Base-by-base conservation (phyloP, 495 filamentous ascomycete genomes). In the Venustampulla echinocandica region DNA sequence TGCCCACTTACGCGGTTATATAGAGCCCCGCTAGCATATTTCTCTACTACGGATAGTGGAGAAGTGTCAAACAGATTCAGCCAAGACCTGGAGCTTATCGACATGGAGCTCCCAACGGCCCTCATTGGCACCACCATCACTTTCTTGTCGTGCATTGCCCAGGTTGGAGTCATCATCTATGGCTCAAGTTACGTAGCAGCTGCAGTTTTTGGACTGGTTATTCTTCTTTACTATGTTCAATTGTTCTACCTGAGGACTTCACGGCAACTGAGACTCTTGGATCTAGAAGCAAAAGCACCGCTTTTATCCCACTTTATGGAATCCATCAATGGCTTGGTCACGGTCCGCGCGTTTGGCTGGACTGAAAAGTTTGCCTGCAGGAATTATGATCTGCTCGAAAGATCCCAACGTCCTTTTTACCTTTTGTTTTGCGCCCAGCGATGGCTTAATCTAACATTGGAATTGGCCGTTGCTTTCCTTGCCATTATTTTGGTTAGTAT, bases 191-290 rank as follows among this genome's bases (percentile, higher is more conserved):
- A 60, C 18, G 37, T 65, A 28, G 53, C 55, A 42, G 24, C 15
- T 20, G 72, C 50, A 34, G 6, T 47, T 10, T 55, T 69, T 19
- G 33, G 59, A 47, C 42, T 66, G 44, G 41, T 62, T 37, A 15
- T 57, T 3, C 36, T 65, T 2, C 18, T 76, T 13, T 76, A 58
- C 27, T 6, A 69, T 1, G 42, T 79, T 3, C 76, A 80, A 46
- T 61, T 55, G 9, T 66, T 69, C 56, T 81, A 81, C 45, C 64
- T 80, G 1, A 65, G 71, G 11, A 75, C 72, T 1, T 76, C 72
- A 1, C 69, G 73, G 4, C 78, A 80, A 47, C 44, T 82, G 1
- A 70, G 78, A n/a, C 49, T 81, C 0, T 56, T 82, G 3, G 77
- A 80, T 42, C 68, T 76, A 1, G 69, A 78, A 47, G 55, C 64